These are phyloP conservation scores for Stephania yunnanensis DNA, from an alignment of 164 flowering plant genomes.

Conservation along the genomic window DNA sequence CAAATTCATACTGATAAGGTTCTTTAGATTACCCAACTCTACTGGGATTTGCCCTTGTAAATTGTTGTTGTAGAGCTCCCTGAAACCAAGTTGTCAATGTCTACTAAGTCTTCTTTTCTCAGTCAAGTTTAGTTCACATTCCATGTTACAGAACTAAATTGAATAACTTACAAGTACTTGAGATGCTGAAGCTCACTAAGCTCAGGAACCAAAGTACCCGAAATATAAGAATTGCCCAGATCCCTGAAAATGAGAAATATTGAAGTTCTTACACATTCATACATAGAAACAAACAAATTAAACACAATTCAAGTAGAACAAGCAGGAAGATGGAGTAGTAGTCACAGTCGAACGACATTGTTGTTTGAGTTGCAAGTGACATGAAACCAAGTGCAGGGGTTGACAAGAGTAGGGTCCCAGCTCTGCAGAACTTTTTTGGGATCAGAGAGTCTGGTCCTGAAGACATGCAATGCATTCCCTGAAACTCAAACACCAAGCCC, in stretches of 20 bases:
- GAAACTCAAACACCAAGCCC: conserved; percentile 7
- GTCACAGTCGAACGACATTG: conserved; percentile 71
- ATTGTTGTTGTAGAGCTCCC: conserved; percentile 74
- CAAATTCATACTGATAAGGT: conserved; percentile 74
- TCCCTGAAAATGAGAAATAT: conserved; percentile 41
- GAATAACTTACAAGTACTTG: conserved; percentile 50
- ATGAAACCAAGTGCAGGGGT: conserved; percentile 94
- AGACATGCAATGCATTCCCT: conserved; percentile 71
- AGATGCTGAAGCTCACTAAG: conserved; percentile 68
- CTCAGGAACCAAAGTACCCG: conserved; percentile 76
- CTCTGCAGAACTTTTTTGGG: conserved; percentile 74
- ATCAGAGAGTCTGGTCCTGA: conserved; percentile 59
- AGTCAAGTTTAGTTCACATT: too few relatives aligned
- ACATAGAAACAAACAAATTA: not conserved
- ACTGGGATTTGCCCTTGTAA: conserved; percentile 62
- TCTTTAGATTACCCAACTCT: conserved; percentile 72
- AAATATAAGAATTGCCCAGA: conserved; percentile 72
- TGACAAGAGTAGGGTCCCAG: conserved; percentile 92
- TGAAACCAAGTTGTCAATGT: conserved; percentile 20
- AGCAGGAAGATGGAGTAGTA: not conserved
- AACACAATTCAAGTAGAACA: not conserved
- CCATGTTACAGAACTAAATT: not conserved
- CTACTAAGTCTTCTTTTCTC: too few relatives aligned
- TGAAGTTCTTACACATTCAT: too few relatives aligned
- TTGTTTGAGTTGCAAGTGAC: conserved; percentile 66